These are phyloP conservation scores for Teratosphaeria epicoccoides DNA, from an alignment of 2,329 filamentous ascomycete species.

Conservation along the genomic window DNA sequence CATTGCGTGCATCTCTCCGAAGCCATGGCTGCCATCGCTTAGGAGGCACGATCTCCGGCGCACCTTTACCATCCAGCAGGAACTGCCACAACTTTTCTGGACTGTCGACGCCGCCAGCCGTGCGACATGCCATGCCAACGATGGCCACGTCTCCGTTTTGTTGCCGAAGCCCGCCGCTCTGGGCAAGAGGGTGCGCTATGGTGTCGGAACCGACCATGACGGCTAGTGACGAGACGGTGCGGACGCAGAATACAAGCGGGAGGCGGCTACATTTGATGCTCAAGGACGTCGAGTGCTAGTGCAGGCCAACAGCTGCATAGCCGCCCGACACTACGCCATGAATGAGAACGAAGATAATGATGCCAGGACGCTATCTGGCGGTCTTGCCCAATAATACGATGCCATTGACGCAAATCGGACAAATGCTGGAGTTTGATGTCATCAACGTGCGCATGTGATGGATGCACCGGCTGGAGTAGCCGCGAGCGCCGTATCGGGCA, in stretches of 20 bases:
- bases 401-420: neutral
- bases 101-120: neutral
- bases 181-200: neutral
- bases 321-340: neutral
- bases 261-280: neutral
- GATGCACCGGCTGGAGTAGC: neutral
- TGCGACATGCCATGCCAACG: neutral
- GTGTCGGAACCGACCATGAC: neutral
- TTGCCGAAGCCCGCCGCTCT: neutral
- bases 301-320: neutral
- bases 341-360: neutral
- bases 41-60: neutral
- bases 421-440: neutral
- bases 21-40: neutral
- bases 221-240: neutral
- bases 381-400: neutral
- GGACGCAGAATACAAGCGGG: neutral
- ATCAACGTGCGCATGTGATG: neutral
- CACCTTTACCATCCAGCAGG: neutral
- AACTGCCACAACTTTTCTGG: neutral
- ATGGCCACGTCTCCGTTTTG: neutral
- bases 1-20: neutral
- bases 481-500: neutral
- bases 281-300: neutral
- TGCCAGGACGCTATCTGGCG: neutral